These are phyloP conservation scores for Leccinellum luteum DNA, from an alignment of 768 basidiomycete genomes.

Conservation along the genomic window DNA sequence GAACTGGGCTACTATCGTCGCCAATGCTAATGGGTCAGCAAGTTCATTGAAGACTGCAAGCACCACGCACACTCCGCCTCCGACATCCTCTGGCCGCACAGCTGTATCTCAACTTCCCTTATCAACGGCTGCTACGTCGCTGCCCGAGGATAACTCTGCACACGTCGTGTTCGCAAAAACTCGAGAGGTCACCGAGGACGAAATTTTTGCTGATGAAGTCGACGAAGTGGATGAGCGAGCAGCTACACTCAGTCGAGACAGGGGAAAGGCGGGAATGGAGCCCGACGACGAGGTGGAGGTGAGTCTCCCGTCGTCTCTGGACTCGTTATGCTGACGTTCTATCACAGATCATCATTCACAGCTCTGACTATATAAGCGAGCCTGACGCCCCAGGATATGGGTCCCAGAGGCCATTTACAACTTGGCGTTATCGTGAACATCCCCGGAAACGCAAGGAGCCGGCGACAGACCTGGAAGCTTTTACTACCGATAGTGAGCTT, in stretches of 20 bases:
- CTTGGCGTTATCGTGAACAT: neutral
- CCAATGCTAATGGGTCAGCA: neutral
- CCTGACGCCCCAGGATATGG: neutral
- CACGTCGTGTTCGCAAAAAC: neutral
- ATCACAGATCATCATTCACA: too few species aligned
- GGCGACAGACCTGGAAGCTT: too few species aligned
- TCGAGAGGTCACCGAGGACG: neutral
- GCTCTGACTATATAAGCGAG: neutral
- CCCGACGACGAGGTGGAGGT: neutral
- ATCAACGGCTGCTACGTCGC: neutral
- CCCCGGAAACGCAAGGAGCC: too few species aligned
- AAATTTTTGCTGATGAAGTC: neutral
- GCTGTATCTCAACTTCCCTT: neutral
- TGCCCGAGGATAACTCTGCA: neutral
- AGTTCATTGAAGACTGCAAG: neutral
- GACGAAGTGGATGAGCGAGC: neutral
- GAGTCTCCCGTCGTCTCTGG: neutral
- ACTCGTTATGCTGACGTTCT: too few species aligned
- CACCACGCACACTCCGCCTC: neutral
- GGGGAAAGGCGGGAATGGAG: neutral
- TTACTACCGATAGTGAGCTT: too few species aligned
- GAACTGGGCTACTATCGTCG: neutral
- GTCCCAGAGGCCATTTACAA: neutral
- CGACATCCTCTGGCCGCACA: neutral
- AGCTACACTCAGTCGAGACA: neutral